Conservation (phyloP, 805 yeast genomes). For the Vanderwaltozyma tropicalis region DNA sequence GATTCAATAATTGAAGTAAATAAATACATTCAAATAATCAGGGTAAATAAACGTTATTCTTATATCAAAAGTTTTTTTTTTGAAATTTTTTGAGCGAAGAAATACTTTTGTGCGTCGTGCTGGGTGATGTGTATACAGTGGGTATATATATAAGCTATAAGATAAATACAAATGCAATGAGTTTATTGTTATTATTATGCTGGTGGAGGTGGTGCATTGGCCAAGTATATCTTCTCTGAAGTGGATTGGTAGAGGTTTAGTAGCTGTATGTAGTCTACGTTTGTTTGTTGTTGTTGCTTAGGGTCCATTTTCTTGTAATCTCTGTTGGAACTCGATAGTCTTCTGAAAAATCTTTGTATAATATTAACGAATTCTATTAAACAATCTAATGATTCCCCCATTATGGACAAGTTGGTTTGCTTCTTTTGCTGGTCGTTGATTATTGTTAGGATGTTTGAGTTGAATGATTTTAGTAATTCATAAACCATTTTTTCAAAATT, state of each 20-base stretch:
- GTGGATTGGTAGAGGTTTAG: conserved; percentile 19
- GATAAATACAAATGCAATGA: no score
- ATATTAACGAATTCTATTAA: conserved; percentile 27
- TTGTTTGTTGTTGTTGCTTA: not conserved
- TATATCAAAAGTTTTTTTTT: no score
- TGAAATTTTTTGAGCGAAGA: no score
- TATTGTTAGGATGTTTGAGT: conserved; percentile 28
- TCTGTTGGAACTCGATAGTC: conserved; percentile 15
- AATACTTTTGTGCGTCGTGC: no score
- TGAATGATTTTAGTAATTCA: conserved; percentile 41
- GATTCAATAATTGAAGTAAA: no score
- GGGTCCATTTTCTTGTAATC: conserved; percentile 13
- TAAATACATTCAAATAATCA: no score
- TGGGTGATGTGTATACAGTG: no score
- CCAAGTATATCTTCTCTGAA: conserved; percentile 22
- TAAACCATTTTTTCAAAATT: conserved; percentile 35
- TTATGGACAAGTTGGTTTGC: conserved; percentile 31
- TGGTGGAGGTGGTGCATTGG: conserved; percentile 30
- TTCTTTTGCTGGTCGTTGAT: conserved; percentile 19
- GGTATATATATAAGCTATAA: no score
- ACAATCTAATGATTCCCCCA: conserved; percentile 36
- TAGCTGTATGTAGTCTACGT: conserved; percentile 16
- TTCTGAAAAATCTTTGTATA: conserved; percentile 22
- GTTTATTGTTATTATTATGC: not conserved
- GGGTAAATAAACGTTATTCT: conserved; percentile 1